phyloP scores from a whole-genome alignment of 805 yeast genomes.

The Starmerella tilneyi region DNA sequence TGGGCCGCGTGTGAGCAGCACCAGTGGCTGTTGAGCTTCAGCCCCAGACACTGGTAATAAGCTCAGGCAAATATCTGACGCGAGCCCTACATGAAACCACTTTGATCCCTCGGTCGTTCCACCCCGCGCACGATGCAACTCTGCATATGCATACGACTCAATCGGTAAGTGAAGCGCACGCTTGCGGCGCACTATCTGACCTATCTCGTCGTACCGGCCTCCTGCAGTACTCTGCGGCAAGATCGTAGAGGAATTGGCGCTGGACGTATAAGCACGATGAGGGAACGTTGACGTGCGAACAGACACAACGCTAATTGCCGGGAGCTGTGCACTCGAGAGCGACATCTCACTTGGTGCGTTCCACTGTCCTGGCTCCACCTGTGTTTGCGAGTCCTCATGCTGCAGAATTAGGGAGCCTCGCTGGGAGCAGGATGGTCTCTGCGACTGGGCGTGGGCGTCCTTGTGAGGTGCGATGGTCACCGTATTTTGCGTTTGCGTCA shows the following conservation, averaged over 20 bases:
- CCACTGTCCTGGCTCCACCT: no score
- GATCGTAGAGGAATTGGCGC: background rate
- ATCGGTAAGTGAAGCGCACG: conserved; percentile 4
- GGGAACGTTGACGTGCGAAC: background rate
- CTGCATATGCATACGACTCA: conserved; percentile 9
- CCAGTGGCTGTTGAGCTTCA: conserved; percentile 3
- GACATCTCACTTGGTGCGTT: background rate
- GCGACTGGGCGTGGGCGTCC: no score
- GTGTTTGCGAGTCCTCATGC: no score
- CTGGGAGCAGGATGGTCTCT: no score
- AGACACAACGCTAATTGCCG: background rate
- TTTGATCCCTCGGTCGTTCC: background rate
- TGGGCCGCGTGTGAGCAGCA: conserved; percentile 10
- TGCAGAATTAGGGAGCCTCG: no score
- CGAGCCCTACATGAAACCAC: conserved; percentile 19
- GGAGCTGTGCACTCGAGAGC: background rate
- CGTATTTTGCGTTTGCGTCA: no score
- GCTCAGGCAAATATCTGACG: conserved; percentile 14
- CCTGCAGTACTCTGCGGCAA: no score
- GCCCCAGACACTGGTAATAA: conserved; percentile 9
- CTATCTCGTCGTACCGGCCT: no score
- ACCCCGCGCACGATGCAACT: background rate
- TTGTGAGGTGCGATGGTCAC: no score
- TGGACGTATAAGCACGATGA: background rate
- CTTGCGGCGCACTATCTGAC: background rate